A percentile compares a stretch with the other conserved stretches of the same genome.
phyloP scores from a whole-genome alignment of 2,329 filamentous ascomycete species.

The Apiospora aurea region DNA sequence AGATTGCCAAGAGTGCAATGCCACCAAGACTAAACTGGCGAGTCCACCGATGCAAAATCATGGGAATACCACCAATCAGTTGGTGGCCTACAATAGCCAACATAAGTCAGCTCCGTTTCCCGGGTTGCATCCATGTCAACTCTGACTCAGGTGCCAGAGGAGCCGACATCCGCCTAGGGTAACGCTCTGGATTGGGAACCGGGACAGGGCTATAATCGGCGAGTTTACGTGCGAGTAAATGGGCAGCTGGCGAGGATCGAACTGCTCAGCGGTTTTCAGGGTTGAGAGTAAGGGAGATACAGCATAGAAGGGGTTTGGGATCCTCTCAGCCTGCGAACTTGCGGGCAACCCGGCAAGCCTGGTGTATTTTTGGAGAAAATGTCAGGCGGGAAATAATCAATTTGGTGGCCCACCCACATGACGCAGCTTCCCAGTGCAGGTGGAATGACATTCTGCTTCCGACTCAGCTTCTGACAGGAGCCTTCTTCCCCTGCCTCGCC shows the following conservation, averaged over 20 bases:
- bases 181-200: background rate
- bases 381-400: background rate
- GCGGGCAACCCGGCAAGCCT: background rate
- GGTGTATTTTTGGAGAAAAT: background rate
- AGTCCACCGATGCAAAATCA: background rate
- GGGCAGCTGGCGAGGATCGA: background rate
- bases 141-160: background rate
- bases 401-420: background rate
- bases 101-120: background rate
- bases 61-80: background rate
- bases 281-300: too few relatives aligned
- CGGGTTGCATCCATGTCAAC: background rate
- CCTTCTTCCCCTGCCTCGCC: background rate
- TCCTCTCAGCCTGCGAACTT: background rate
- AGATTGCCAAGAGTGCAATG: background rate
- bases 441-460: background rate
- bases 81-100: background rate
- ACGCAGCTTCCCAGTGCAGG: background rate
- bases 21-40: background rate
- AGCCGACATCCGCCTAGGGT: background rate
- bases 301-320: background rate
- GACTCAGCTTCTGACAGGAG: background rate
- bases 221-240: too few relatives aligned
- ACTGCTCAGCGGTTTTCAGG: background rate
- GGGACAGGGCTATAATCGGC: background rate